Evolutionary conservation across 2,329 filamentous ascomycete species (phyloP).

Genomic region (Aspergillus viridinutans): DNA sequence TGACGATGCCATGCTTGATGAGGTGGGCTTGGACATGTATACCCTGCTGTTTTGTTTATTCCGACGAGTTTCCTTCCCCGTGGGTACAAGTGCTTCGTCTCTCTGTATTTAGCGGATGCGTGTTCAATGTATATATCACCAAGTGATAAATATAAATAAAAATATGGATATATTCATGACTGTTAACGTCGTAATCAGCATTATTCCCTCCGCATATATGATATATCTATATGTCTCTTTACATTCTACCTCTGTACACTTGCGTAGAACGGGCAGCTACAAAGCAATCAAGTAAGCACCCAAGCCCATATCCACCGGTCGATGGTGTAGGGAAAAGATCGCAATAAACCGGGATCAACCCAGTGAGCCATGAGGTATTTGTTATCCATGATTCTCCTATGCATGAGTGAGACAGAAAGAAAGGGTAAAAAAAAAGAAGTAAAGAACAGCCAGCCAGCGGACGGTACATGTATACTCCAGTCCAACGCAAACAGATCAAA

Average conservation of each 20-base stretch:
- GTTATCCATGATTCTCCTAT: not conserved
- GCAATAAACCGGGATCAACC: not conserved
- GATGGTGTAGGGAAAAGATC: not conserved
- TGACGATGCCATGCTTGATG: not conserved
- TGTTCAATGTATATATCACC: not conserved
- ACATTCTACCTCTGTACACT: not conserved
- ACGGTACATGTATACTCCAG: conserved; percentile 2
- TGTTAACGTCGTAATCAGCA: not conserved
- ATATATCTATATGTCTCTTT: not conserved
- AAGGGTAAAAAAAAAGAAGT: not conserved
- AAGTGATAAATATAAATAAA: not conserved
- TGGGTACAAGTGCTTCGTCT: too few species aligned
- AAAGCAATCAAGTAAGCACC: too few species aligned
- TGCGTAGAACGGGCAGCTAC: not conserved
- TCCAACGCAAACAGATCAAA: conserved; percentile 10
- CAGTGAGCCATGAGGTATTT: not conserved
- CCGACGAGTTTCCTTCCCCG: not conserved
- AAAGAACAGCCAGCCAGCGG: conserved; percentile 8
- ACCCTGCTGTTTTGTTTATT: not conserved
- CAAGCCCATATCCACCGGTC: not conserved
- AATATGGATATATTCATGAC: not conserved
- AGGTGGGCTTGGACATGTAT: not conserved
- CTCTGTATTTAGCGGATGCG: not conserved
- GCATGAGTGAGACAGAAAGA: conserved; percentile 2
- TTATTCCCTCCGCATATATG: not conserved